Base-by-base conservation (phyloP, 2,329 filamentous ascomycete genomes). In the Aphanocladium album region DNA sequence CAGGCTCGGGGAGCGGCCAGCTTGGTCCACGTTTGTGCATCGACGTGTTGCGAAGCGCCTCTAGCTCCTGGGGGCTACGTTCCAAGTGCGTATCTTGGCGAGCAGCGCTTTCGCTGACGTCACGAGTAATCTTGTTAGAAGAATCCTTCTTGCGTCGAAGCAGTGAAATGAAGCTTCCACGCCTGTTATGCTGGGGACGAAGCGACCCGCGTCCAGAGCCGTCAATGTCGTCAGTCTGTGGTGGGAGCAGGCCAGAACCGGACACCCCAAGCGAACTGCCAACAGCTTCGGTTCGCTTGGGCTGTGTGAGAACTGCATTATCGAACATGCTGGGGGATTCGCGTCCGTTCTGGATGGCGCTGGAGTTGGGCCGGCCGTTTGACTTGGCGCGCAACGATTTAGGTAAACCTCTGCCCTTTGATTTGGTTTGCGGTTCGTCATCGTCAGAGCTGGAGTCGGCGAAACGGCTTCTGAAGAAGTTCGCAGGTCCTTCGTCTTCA, bases 371-470 rank as follows among this genome's bases (percentile, higher is more conserved):
- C n/a, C 46, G 61, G 17, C 21, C 19, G 21, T 46, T 60, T 19
- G 57, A n/a, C 66, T 16, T 62, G 57, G 39, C 64, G 64, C 49
- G 71, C 60, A 64, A 66, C 60, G 55, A 68, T 63, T 53, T 66
- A 63, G 54, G 70, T 50, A 74, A 70, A 16, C 45, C 45, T 19
- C 30, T 52, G 7, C 51, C 51, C 16, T 57, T 52, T 2, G 46
- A 33, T 21, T 49, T 50, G 9, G 51, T 39, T 27, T 27, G 35
- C 21, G 45, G 33, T 30, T 52, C 51, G 30, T 78, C 78, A 19
- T 83, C 79, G 51, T 89, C 87, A 60, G 91, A 88, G 67, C 89
- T 91, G 1, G 89, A 91, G 67, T 91, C 87, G 1, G 78, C 84
- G 66, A 91, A 89, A 1, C 88, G 85, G 67, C 84, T 87, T 35